phyloP scores from a whole-genome alignment of 2,329 filamentous ascomycete genomes.

The Clonostachys sp. region DNA sequence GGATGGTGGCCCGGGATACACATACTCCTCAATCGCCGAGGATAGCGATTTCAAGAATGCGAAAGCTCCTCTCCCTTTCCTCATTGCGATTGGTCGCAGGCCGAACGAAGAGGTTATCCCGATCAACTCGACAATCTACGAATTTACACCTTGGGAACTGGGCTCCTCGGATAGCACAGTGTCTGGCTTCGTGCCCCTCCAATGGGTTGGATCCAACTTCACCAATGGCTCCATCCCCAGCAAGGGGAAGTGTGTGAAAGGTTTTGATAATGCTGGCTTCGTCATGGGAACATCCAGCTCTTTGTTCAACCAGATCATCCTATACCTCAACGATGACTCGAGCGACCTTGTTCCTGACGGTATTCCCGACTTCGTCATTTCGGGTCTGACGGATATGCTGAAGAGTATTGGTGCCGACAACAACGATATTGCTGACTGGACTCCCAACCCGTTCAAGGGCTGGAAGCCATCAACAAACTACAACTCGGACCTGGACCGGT shows the following conservation, averaged over 20 bases:
- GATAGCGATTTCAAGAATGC: conserved; percentile 35
- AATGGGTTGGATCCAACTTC: conserved; percentile 57
- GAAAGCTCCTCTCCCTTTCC: conserved; percentile 40
- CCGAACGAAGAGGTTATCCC: conserved; percentile 36
- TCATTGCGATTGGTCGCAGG: conserved; percentile 41
- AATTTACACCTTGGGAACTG: conserved; percentile 63
- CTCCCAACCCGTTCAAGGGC: conserved; percentile 53
- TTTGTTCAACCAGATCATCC: conserved; percentile 67
- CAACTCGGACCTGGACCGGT: conserved; percentile 35
- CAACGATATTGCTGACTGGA: conserved; percentile 72
- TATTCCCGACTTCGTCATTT: conserved; percentile 33
- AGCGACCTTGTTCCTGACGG: conserved; percentile 43
- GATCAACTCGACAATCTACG: conserved; percentile 57
- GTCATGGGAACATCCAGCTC: conserved; percentile 80
- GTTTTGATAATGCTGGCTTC: conserved; percentile 77
- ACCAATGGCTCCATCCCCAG: conserved; percentile 37
- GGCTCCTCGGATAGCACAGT: conserved; percentile 59
- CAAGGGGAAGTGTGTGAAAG: conserved; percentile 44
- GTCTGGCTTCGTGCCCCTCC: conserved; percentile 53
- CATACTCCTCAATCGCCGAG: conserved; percentile 66
- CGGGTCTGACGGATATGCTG: conserved; percentile 46
- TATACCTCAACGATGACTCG: conserved; percentile 58
- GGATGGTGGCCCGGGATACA: conserved; percentile 71
- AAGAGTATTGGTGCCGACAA: conserved; percentile 48
- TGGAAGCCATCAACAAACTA: conserved; percentile 42